Base-by-base conservation (phyloP, 192 early-diverging fungal species). In the Dissophora globulifera region DNA sequence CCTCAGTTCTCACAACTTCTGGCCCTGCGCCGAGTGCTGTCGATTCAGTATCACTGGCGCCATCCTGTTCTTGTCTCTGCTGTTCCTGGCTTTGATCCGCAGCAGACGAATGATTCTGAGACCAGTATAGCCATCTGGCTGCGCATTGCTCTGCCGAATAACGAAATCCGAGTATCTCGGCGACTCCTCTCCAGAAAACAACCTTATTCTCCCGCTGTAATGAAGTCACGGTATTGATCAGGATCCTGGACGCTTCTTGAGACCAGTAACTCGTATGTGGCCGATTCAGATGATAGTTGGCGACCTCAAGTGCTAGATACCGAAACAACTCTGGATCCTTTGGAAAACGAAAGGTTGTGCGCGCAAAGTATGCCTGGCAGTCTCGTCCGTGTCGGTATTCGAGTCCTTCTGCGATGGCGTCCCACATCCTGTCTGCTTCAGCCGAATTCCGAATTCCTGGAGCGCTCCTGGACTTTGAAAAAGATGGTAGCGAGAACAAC, bases 401-500 rank as follows among this genome's bases (percentile, higher is more conserved):
- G 26, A 76, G 47, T 20, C 72, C 72, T 29, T 76, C 72, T n/a
- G 72, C 72, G 23, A 76, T 76, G 10, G 42, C 6, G 25, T 76
- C 63, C 72, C 72, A 76, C 50, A 65, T 54, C 1, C 3, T 40
- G 1, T 68, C 49, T 15, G 43, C 29, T 5, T 6, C 22, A 10
- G 6, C 15, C 8, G 5, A 12, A 33, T 26, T 2, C 10, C 46
- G 1, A 17, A 15, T 19, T 31, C 13, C 45, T 31, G 10, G 2
- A 23, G 33, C n/a, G 26, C 2, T 12, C 10, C 7, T 29, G 19
- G 10, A 11, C 17, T 23, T 27, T 8, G 16, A 31, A 27, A 54
- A 47, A 2, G 42, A 27, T 2, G 59, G 12, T 15, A 22, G 4
- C 13, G 35, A 22, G 3, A 76, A 43, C 13, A 76, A 35, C 1